Conservation (phyloP, 352 stramenopile species). For the Lagenidium giganteum region DNA sequence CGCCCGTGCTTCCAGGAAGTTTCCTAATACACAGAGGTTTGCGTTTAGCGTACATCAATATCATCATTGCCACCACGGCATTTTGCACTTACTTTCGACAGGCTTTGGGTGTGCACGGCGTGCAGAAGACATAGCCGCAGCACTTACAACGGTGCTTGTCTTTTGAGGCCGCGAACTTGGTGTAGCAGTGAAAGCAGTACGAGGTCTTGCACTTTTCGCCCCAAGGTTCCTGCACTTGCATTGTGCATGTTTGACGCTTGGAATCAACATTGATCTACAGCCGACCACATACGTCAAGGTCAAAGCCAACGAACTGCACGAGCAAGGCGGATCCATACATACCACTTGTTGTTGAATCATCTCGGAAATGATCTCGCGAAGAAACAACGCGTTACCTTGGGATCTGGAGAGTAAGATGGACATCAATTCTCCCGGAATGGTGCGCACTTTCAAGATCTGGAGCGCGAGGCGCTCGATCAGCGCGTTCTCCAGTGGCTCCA, state of each 20-base stretch:
- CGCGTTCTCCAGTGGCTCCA: constrained; percentile 48
- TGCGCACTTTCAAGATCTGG: constrained; percentile 55
- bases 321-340: too few species aligned
- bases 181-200: constrained; percentile 78
- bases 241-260: constrained; percentile 45
- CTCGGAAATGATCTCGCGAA: constrained; percentile 80
- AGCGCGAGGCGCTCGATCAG: constrained; percentile 61
- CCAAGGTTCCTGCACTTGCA: constrained; percentile 78
- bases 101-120: constrained; percentile 65
- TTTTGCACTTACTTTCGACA: constrained; percentile 53
- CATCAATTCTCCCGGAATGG: constrained; percentile 53
- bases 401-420: constrained; percentile 65
- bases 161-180: constrained; percentile 40
- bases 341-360: constrained; percentile 76
- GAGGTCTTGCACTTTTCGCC: constrained; percentile 63
- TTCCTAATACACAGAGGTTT: constrained; percentile 29
- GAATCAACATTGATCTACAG: constrained; percentile 55
- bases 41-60: too few species aligned
- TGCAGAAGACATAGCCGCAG: constrained; percentile 82
- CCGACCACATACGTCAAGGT: not conserved
- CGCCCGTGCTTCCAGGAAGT: constrained; percentile 43
- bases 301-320: too few species aligned
- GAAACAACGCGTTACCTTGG: constrained; percentile 81
- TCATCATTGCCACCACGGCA: too few species aligned
- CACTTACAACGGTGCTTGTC: constrained; percentile 79